Evolutionary conservation across 2,329 filamentous ascomycete species (phyloP).

Genomic region (Stachybotrys elegans): DNA sequence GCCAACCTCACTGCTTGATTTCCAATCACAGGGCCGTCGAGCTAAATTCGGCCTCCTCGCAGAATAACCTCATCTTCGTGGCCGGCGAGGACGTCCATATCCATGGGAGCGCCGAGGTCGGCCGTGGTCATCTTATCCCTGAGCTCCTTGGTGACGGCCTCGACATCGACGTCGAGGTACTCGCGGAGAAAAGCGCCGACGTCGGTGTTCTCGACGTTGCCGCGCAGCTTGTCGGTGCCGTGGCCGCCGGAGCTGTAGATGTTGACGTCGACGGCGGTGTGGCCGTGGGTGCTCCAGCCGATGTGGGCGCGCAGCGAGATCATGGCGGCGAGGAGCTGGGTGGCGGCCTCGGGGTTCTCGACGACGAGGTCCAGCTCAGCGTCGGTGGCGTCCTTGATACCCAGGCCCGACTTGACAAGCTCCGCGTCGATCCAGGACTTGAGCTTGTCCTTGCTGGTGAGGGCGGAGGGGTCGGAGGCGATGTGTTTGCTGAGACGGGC

Average conservation of each 20-base stretch:
- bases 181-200: conserved; percentile 75
- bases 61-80: no score
- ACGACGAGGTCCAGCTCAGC: conserved; percentile 67
- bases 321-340: conserved; percentile 70
- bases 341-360: conserved; percentile 47
- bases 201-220: conserved; percentile 94
- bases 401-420: conserved; percentile 66
- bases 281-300: conserved; percentile 92
- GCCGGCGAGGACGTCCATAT: no score
- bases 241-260: conserved; percentile 78
- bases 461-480: conserved; percentile 20
- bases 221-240: conserved; percentile 59
- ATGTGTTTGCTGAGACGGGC: conserved; percentile 58
- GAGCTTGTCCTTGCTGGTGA: conserved; percentile 32
- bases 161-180: conserved; percentile 77
- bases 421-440: conserved; percentile 62
- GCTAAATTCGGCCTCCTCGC: no score
- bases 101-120: conserved; percentile 2
- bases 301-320: conserved; percentile 82
- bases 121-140: conserved; percentile 42
- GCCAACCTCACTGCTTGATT: no score
- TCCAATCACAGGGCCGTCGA: no score
- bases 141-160: conserved; percentile 71
- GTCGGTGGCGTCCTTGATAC: conserved; percentile 67
- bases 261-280: conserved; percentile 92